Percentiles rank a stretch among this genome's conserved stretches.
Conservation (phyloP, 306 rosid genomes). For the Pyrus betulifolia region DNA sequence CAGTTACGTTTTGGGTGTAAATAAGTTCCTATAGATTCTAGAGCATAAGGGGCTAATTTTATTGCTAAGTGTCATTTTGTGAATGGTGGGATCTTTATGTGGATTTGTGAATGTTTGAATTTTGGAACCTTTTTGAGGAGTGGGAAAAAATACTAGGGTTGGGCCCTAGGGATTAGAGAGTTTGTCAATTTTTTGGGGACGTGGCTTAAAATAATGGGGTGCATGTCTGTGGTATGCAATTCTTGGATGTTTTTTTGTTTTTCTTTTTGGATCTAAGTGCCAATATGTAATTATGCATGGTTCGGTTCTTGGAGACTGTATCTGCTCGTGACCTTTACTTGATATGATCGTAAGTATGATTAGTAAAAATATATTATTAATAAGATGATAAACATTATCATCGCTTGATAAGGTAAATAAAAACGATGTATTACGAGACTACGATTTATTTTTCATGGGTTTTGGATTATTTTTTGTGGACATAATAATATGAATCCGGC, state of each 20-base stretch:
- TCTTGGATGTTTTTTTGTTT: not conserved
- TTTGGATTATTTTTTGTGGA: not conserved
- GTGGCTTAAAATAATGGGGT: not conserved
- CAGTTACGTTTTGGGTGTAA: too few species aligned
- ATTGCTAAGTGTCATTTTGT: slow-evolving; percentile 6
- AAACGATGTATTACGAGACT: too few species aligned
- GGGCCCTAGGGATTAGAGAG: too few species aligned
- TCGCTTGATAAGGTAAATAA: too few species aligned
- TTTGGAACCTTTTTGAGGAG: not conserved
- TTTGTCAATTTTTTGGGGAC: not conserved
- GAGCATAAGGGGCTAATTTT: not conserved
- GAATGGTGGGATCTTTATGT: not conserved
- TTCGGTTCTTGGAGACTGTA: too few species aligned
- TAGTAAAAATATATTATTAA: too few species aligned
- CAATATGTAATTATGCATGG: not conserved
- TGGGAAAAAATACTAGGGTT: not conserved
- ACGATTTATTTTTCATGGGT: not conserved
- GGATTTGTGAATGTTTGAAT: not conserved
- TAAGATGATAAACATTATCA: too few species aligned
- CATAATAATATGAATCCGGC: not conserved
- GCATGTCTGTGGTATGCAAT: not conserved
- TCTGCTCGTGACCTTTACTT: too few species aligned
- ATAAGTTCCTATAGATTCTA: too few species aligned
- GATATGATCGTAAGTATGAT: too few species aligned
- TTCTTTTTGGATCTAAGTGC: not conserved